These are phyloP conservation scores for Fagus crenata DNA, from an alignment of 306 rosid genomes.

Conservation along the genomic window DNA sequence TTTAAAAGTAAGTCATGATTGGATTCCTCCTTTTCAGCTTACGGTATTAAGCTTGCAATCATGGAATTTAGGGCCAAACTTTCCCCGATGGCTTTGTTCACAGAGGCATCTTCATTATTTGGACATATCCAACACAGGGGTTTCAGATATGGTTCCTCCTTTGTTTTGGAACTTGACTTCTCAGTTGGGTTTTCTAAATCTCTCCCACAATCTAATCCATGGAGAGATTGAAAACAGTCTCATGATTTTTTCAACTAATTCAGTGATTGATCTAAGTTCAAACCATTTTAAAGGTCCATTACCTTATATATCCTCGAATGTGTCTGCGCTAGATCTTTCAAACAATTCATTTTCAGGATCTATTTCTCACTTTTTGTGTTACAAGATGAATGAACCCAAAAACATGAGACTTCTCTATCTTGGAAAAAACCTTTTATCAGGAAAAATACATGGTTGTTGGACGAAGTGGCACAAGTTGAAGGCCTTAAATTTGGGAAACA, in stretches of 20 bases:
- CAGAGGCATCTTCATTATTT: neutral
- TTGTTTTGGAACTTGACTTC: neutral
- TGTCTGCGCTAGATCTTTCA: neutral
- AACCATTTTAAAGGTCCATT: neutral
- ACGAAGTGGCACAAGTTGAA: neutral
- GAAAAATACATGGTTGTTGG: constrained; percentile 23
- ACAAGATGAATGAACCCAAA: neutral
- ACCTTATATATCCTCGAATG: neutral
- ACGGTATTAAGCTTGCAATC: accelerated
- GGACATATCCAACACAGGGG: constrained; percentile 9
- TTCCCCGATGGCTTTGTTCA: constrained; percentile 29
- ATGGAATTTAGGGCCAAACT: constrained; percentile 15
- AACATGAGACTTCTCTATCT: neutral
- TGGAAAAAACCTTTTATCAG: constrained; percentile 3
- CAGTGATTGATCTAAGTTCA: neutral
- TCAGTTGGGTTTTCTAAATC: no score
- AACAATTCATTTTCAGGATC: constrained; percentile 6
- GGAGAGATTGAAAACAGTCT: no score
- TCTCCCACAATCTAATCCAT: no score
- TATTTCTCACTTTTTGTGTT: constrained; percentile 6
- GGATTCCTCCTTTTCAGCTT: constrained; percentile 13
- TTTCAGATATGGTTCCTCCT: constrained; percentile 17
- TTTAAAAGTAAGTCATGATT: constrained; percentile 1
- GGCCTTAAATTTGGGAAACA: neutral
- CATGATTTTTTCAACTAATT: no score